phyloP scores from a whole-genome alignment of 2,329 filamentous ascomycete species.

The Penicillium sp. region DNA sequence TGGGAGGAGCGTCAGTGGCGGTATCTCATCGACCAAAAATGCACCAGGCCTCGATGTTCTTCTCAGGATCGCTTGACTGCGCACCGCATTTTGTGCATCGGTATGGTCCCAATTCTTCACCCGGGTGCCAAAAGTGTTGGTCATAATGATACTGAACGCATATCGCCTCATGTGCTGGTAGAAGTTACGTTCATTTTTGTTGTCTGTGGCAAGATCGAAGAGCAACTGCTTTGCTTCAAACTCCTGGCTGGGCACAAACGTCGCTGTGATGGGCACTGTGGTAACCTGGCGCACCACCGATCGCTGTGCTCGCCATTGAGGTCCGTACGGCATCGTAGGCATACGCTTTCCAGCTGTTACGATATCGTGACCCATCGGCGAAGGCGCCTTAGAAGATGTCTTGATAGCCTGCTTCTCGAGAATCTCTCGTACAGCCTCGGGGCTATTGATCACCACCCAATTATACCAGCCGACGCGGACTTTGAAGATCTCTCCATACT shows the following conservation, averaged over 20 bases:
- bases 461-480: constrained; percentile 2
- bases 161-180: constrained; percentile 29
- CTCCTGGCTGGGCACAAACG: constrained; percentile 43
- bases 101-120: neutral
- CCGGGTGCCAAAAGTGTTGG: neutral
- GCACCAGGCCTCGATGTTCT: neutral
- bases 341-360: neutral
- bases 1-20: neutral
- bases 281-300: neutral
- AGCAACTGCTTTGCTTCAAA: constrained; percentile 45
- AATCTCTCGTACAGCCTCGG: constrained; percentile 4
- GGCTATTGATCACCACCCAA: constrained; percentile 3
- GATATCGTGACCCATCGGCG: neutral
- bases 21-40: neutral
- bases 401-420: constrained; percentile 3
- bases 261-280: constrained; percentile 1
- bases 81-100: neutral
- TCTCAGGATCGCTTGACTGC: neutral
- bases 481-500: constrained; percentile 2
- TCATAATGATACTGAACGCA: constrained; percentile 5
- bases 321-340: constrained; percentile 1
- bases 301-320: neutral
- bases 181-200: constrained; percentile 27
- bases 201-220: constrained; percentile 37
- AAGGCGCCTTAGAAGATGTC: constrained; percentile 3